A percentile compares a stretch with the other conserved stretches of the same genome.
Evolutionary conservation across 345 rosid genomes (phyloP).

Genomic region (Dovyalis caffra): DNA sequence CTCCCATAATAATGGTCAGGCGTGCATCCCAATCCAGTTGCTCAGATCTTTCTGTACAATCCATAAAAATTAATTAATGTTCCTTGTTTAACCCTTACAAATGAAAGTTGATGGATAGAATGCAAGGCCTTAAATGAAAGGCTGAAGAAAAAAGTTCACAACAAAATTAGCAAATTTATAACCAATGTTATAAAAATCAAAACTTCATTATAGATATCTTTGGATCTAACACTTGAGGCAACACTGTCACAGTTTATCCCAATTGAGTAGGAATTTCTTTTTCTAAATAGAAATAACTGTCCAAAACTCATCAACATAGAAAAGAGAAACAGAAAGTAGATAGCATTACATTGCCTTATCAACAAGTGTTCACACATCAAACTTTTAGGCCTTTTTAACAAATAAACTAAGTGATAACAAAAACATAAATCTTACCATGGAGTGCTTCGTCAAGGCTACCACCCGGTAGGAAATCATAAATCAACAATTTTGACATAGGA

Average conservation of each 20-base stretch:
- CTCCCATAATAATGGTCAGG: conserved; percentile 86
- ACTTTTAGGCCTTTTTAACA: background rate
- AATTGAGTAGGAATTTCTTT: background rate
- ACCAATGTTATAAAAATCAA: background rate
- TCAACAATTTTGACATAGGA: conserved; percentile 78
- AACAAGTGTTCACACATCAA: background rate
- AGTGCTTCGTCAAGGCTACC: conserved; percentile 98
- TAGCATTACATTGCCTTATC: background rate
- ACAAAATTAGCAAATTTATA: background rate
- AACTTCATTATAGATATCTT: background rate
- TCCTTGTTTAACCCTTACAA: background rate
- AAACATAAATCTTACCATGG: conserved; percentile 57
- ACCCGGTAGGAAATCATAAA: conserved; percentile 90
- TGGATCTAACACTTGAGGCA: background rate
- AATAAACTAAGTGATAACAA: conserved; percentile 8
- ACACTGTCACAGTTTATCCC: background rate
- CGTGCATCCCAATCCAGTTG: conserved; percentile 96
- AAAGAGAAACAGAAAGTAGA: background rate
- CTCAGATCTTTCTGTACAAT: conserved; percentile 75
- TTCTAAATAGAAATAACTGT: background rate
- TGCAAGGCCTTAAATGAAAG: background rate
- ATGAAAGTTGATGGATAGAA: background rate
- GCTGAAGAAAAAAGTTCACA: background rate
- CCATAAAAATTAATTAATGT: conserved; percentile 4
- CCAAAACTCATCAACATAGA: background rate